phyloP scores from a whole-genome alignment of 1,284 basidiomycete genomes.

The Nidula niveotomentosa region DNA sequence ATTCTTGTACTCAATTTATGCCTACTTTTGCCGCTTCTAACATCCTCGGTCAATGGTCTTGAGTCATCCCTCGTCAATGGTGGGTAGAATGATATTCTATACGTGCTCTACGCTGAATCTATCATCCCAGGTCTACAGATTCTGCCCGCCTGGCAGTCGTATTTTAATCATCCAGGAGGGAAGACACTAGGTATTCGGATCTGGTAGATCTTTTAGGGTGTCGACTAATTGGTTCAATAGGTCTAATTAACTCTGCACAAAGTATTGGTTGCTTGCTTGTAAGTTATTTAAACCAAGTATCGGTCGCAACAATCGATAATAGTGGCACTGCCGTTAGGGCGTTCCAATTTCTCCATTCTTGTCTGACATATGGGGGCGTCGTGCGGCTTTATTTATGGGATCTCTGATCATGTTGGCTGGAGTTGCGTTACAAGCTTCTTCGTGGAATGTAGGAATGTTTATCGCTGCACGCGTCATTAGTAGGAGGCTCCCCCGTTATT shows the following conservation, averaged over 20 bases:
- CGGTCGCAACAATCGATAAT: slow-evolving; percentile 1
- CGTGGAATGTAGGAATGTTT: slow-evolving; percentile 50
- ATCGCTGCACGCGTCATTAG: slow-evolving; percentile 57
- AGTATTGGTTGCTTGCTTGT: slow-evolving; percentile 59
- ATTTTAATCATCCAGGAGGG: slow-evolving; percentile 51
- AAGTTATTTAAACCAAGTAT: slow-evolving; percentile 13
- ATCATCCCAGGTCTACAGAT: slow-evolving; percentile 55
- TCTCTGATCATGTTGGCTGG: slow-evolving; percentile 61
- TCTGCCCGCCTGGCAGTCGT: slow-evolving; percentile 58
- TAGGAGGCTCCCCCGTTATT: slow-evolving; percentile 25
- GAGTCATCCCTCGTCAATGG: slow-evolving; percentile 67
- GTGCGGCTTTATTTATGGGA: slow-evolving; percentile 56
- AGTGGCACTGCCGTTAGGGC: slow-evolving; percentile 30
- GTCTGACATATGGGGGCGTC: slow-evolving; percentile 58
- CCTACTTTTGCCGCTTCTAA: slow-evolving; percentile 57
- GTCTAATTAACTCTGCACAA: slow-evolving; percentile 62
- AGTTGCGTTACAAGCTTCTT: slow-evolving; percentile 52
- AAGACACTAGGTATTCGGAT: slow-evolving; percentile 42
- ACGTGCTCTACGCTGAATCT: not conserved
- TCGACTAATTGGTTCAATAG: slow-evolving; percentile 23
- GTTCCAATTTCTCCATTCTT: slow-evolving; percentile 58
- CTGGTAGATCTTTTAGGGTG: too few species aligned
- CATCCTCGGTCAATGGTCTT: slow-evolving; percentile 59
- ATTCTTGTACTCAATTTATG: slow-evolving; percentile 60
- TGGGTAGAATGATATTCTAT: slow-evolving; percentile 17